Evolutionary conservation across 345 rosid genomes (phyloP).

Genomic region (Citrus mangshanensis): DNA sequence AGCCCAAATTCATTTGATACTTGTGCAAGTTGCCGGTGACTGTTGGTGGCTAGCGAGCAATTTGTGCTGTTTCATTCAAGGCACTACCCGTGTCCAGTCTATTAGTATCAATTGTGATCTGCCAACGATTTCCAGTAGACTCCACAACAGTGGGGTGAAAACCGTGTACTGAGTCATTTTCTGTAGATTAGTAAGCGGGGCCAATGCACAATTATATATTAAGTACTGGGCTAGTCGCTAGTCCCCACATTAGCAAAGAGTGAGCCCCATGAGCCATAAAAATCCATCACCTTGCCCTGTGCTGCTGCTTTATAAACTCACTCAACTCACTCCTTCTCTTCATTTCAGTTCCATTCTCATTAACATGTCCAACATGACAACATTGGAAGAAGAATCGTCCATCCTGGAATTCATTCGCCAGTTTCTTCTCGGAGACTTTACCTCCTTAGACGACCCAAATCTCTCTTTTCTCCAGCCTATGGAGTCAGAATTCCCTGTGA

Average conservation of each 20-base stretch:
- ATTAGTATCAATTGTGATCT: too few species aligned
- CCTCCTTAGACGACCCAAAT: conserved; percentile 39
- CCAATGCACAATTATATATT: neutral
- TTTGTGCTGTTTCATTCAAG: neutral
- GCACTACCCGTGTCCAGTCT: neutral
- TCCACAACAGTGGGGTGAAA: neutral
- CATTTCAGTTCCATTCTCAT: neutral
- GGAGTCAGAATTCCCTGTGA: conserved; percentile 24
- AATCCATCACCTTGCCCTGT: neutral
- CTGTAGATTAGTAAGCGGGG: neutral
- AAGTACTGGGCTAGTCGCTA: too few species aligned
- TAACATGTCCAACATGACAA: neutral
- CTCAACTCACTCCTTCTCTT: neutral
- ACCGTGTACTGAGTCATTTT: neutral
- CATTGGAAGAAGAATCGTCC: conserved; percentile 38
- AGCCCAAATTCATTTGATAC: neutral
- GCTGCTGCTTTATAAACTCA: neutral
- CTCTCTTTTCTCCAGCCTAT: conserved; percentile 34
- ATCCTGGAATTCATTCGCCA: conserved; percentile 42
- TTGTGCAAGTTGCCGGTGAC: neutral
- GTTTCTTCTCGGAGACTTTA: conserved; percentile 57
- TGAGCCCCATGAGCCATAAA: neutral
- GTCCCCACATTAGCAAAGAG: neutral
- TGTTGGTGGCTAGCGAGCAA: neutral
- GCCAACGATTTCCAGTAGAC: too few species aligned